Conservation (phyloP, 345 rosid species). For the Pugionium cornutum region DNA sequence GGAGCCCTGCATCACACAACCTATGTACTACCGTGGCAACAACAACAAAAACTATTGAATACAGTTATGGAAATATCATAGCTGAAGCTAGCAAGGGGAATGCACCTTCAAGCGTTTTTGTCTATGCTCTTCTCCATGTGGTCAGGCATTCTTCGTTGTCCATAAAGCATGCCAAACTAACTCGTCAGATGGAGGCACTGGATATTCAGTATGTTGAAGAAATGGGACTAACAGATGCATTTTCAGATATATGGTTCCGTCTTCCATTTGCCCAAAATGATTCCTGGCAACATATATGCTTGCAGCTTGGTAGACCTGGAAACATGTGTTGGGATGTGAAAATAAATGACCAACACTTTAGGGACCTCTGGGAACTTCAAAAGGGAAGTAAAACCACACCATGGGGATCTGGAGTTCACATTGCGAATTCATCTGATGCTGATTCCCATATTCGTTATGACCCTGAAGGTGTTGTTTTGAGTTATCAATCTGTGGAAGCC, state of each 20-base stretch:
- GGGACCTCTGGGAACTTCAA: conserved; percentile 98
- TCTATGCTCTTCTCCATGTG: conserved; percentile 87
- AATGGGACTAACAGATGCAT: conserved; percentile 67
- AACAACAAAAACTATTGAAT: conserved; percentile 51
- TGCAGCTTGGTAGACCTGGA: conserved; percentile 98
- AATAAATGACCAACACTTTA: conserved; percentile 92
- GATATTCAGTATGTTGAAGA: conserved; percentile 93
- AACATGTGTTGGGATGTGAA: conserved; percentile 98
- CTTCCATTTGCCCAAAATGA: conserved; percentile 78
- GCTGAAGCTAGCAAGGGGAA: conserved; percentile 97
- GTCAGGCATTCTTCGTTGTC: conserved; percentile 91
- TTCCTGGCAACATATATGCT: conserved; percentile 93
- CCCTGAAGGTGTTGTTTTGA: conserved; percentile 94
- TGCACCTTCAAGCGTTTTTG: conserved; percentile 74
- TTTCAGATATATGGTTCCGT: conserved; percentile 93
- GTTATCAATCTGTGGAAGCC: conserved; percentile 87
- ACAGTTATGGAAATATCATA: conserved; percentile 74
- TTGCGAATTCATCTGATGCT: conserved; percentile 88
- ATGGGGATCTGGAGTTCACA: conserved; percentile 94
- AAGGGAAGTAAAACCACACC: conserved; percentile 75
- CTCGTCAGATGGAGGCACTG: conserved; percentile 90
- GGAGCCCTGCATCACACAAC: conserved; percentile 46
- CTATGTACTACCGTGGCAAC: conserved; percentile 46
- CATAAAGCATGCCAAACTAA: conserved; percentile 92
- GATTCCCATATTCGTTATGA: conserved; percentile 94